Percentiles rank a stretch among this genome's conserved stretches.
Conservation (phyloP, 345 rosid species). For the Citrus trifoliata region DNA sequence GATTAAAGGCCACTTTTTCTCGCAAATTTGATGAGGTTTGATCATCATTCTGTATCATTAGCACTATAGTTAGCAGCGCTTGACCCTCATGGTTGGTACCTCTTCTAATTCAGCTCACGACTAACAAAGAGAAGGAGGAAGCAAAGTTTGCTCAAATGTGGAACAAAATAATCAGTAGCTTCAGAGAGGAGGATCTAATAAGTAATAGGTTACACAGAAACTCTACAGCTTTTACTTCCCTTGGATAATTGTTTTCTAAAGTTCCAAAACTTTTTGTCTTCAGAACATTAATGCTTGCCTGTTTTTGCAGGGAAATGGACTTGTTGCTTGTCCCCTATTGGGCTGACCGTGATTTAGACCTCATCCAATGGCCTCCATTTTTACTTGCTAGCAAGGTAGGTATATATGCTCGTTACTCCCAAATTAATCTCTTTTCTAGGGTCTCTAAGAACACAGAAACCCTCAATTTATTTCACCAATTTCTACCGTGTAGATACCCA, state of each 20-base stretch:
- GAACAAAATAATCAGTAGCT: constrained; percentile 57
- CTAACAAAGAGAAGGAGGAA: constrained; percentile 41
- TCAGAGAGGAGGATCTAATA: constrained; percentile 57
- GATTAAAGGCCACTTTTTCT: constrained; percentile 41
- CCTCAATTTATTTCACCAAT: constrained; percentile 5
- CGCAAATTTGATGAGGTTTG: constrained; percentile 40
- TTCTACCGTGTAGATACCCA: constrained; percentile 41
- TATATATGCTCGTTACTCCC: not conserved
- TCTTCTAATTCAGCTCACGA: constrained; percentile 24
- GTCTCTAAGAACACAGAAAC: not conserved
- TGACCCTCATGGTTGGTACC: not conserved
- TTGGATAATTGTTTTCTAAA: not conserved
- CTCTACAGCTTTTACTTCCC: not conserved
- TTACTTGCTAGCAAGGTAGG: constrained; percentile 57
- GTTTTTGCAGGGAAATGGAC: constrained; percentile 46
- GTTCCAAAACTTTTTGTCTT: not conserved
- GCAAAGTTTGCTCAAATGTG: constrained; percentile 66
- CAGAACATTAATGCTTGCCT: not conserved
- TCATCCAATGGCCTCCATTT: constrained; percentile 63
- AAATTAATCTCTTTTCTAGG: not conserved
- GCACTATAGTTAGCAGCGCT: not conserved
- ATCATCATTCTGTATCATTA: constrained; percentile 7
- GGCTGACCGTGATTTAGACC: constrained; percentile 46
- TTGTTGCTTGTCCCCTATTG: constrained; percentile 54
- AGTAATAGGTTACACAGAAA: constrained; percentile 32